Evolutionary conservation across 1,284 basidiomycete genomes (phyloP), one percentile per base, ranked within the genome.

Genomic region (Ceratobasidium sp.): DNA sequence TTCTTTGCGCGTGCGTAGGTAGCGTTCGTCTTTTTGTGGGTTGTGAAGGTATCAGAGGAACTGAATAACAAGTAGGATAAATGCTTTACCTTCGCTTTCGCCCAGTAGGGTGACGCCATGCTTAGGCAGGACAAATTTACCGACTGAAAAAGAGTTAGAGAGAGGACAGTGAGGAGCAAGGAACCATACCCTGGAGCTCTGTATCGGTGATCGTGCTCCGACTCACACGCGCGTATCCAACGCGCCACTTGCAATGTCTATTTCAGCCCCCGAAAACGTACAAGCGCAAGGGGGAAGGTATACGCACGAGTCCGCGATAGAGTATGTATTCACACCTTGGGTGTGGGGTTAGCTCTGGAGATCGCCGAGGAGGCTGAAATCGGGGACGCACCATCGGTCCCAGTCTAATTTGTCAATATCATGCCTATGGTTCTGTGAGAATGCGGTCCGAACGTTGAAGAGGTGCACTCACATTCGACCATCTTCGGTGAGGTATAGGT

Each of bases 301-400:
- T 92, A 31, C 94, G 88, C 85, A 95, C 93, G 37, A 96, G 81
- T 1, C 92, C 92, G 23, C 94, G 89, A 83, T 94, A 97, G 31
- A 94, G 85, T 64, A 97, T 93, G 81, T 96, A 96, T 86, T 96
- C 92, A 84, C 95, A 96, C 92, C 93, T 92, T 75, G 79, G 74
- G 82, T 63, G 37, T n/a, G 61, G 61, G 61, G 61, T 42, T 37
- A 63, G 37, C 37, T 11, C 33, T 35, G 61, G 35, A 45, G 31
- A 35, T 35, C 39, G 3, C 37, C 61, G 61, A 61, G n/a, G 31
- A n/a, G 13, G 33, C 20, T 28, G 11, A 37, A 17, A 23, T 2
- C 15, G 13, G 42, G 42, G 17, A 82, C 86, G 77, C 79, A 92
- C 93, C 93, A 94, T 77, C 93, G 86, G 80, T 93, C 92, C 77